These are phyloP conservation scores for Phytophthora hybrid DNA, from an alignment of 352 stramenopile species.

Conservation along the genomic window DNA sequence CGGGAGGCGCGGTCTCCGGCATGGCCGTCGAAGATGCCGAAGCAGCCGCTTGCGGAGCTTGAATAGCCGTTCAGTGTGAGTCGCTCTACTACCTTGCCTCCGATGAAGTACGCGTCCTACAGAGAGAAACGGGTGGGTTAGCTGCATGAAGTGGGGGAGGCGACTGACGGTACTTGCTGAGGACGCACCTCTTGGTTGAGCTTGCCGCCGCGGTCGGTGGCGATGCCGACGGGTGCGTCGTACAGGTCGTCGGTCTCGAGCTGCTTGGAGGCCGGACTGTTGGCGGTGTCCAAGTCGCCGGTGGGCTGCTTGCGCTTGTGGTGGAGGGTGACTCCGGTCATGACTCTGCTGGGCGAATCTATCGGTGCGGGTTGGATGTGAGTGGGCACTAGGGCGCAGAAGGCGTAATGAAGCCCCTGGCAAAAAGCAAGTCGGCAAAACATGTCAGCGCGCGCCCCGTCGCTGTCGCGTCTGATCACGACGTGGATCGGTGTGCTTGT, in stretches of 20 bases:
- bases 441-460: constrained; percentile 15
- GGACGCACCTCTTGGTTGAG: constrained; percentile 73
- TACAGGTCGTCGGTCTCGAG: constrained; percentile 56
- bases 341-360: constrained; percentile 3
- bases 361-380: constrained; percentile 13
- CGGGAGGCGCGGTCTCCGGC: constrained; percentile 80
- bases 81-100: constrained; percentile 59
- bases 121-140: not conserved
- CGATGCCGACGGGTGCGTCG: constrained; percentile 66
- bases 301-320: constrained; percentile 54
- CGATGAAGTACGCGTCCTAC: constrained; percentile 87
- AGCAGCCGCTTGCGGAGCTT: constrained; percentile 66
- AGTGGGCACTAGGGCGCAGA: constrained; percentile 11
- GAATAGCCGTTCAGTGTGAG: constrained; percentile 86
- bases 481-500: constrained; percentile 19
- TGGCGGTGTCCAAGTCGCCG: constrained; percentile 7
- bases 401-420: constrained; percentile 26
- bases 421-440: not conserved
- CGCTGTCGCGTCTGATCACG: constrained; percentile 19
- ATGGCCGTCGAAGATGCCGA: constrained; percentile 88
- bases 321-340: constrained; percentile 25
- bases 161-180: not conserved
- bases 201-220: constrained; percentile 78
- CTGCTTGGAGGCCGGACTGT: constrained; percentile 40
- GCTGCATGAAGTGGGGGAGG: too few species aligned